Evolutionary conservation across 148 eudicot species (phyloP).

Genomic region (Camellia sinensis): DNA sequence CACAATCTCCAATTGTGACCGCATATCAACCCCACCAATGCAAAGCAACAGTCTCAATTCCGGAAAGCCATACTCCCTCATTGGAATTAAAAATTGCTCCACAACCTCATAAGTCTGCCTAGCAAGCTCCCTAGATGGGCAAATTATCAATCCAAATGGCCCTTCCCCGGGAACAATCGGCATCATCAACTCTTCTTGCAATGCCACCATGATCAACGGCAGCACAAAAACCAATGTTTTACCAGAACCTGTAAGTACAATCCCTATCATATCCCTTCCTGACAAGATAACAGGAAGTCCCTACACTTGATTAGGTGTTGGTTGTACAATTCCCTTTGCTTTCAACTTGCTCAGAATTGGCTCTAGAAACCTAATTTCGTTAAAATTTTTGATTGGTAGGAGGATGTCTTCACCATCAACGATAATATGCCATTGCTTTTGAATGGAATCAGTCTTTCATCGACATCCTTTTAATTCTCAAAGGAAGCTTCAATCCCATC

Average conservation of each 20-base stretch:
- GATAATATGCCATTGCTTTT: conserved; percentile 83
- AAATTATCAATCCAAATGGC: conserved; percentile 76
- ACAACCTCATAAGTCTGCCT: conserved; percentile 83
- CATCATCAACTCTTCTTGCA: conserved; percentile 88
- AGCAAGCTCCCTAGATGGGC: conserved; percentile 91
- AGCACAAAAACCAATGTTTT: conserved; percentile 79
- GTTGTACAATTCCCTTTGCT: conserved; percentile 69
- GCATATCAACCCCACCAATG: conserved; percentile 90
- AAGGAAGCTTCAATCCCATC: conserved; percentile 74
- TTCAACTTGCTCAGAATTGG: conserved; percentile 55
- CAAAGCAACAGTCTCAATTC: conserved; percentile 77
- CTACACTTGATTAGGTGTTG: conserved; percentile 83
- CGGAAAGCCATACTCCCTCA: conserved; percentile 65
- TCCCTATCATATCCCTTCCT: conserved; percentile 88
- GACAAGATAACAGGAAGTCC: conserved; percentile 81
- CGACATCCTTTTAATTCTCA: conserved; percentile 60
- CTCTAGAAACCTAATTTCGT: conserved; percentile 75
- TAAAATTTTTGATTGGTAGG: conserved; percentile 83
- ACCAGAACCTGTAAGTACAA: conserved; percentile 89
- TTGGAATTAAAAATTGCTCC: conserved; percentile 51
- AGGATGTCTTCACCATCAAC: conserved; percentile 84
- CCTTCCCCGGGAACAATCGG: conserved; percentile 82
- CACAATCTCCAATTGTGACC: conserved; percentile 66
- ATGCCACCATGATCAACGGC: conserved; percentile 80
- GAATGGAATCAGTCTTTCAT: conserved; percentile 46